Base-by-base conservation (phyloP, 2,329 filamentous ascomycete genomes). In the Aspergillus puulaauensis region DNA sequence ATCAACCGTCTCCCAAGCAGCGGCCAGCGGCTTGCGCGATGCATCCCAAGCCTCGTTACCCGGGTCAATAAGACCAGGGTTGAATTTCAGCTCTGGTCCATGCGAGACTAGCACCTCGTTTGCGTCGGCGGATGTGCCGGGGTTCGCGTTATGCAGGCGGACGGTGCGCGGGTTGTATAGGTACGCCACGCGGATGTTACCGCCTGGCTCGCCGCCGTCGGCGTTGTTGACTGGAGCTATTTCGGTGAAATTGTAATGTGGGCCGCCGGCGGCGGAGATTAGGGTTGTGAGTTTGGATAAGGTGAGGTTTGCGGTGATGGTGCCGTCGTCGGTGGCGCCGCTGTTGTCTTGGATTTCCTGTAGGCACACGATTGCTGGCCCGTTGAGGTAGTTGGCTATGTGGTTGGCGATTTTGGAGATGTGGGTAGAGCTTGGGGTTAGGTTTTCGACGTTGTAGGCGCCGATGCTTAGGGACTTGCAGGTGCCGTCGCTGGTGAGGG, bases 331-430 rank as follows among this genome's bases (percentile, higher is more conserved):
- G 12, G 80, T 83, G 2, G 80, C 71, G 14, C 88, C 88, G 41
- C 79, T 82, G 76, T 87, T 79, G 68, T 90, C 88, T 72, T 90
- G 88, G 46, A 90, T 77, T 72, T 90, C 88, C 70, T 90, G 88
- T 3, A 91, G 66, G 68, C 89, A 89, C 57, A 91, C 67, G 5
- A 90, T 70, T 67, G 88, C 85, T 0, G 88, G 88, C 0, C 81
- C 82, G 58, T 79, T 80, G 61, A 90, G 75, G 72, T 85, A 86
- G 62, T 83, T 74, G 52, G 86, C 85, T 61, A 91, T 88, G 65
- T 90, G 86, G 8, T 77, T 73, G 2, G 87, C 84, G n/a, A 90
- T 79, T 12, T 72, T 73, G n/a, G 79, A 73, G 23, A 90, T 75
- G 61, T 86, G 82, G 2, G 77, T 63, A 0, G 83, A 84, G 35